Evolutionary conservation across 352 stramenopile genomes (phyloP).

Genomic region (Phytophthora pinifolia): DNA sequence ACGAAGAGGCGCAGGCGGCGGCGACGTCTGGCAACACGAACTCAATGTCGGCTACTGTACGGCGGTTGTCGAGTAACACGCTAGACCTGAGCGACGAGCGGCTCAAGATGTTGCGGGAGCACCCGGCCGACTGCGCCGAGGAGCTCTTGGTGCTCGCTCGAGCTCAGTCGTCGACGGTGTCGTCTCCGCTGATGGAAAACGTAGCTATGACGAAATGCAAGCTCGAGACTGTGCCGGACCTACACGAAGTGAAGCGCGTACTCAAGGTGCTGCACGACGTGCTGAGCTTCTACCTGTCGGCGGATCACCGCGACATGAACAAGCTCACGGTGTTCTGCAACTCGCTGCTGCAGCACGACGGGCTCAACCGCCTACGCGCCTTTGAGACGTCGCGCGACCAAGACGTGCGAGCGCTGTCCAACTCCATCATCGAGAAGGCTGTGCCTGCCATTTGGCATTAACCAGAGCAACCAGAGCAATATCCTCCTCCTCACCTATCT

Average conservation of each 20-base stretch:
- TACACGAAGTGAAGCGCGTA: constrained; percentile 46
- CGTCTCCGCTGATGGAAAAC: constrained; percentile 10
- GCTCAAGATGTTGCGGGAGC: constrained; percentile 54
- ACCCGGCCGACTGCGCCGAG: constrained; percentile 57
- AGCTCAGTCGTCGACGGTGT: constrained; percentile 19
- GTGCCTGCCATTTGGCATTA: constrained; percentile 83
- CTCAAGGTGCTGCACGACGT: constrained; percentile 71
- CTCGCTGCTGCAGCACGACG: constrained; percentile 71
- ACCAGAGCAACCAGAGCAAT: background rate
- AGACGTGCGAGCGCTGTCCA: constrained; percentile 59
- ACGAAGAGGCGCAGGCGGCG: constrained; percentile 32
- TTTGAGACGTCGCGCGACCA: constrained; percentile 54
- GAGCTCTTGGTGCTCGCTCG: constrained; percentile 54
- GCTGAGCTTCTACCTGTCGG: constrained; percentile 66
- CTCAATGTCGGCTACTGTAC: constrained; percentile 4
- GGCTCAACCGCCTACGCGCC: constrained; percentile 60
- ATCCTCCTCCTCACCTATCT: constrained; percentile 15
- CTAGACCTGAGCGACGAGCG: constrained; percentile 48
- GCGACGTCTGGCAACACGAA: constrained; percentile 13
- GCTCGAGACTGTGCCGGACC: constrained; percentile 11
- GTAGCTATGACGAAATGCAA: constrained; percentile 14
- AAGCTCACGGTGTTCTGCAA: constrained; percentile 87
- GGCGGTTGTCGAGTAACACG: constrained; percentile 28
- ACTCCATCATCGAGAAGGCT: constrained; percentile 80
- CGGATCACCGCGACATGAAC: constrained; percentile 72